Percentiles rank a stretch among this genome's conserved stretches.
Evolutionary conservation across 139 green algal genomes (phyloP).

Genomic region (Chlamydomonas asymmetrica): DNA sequence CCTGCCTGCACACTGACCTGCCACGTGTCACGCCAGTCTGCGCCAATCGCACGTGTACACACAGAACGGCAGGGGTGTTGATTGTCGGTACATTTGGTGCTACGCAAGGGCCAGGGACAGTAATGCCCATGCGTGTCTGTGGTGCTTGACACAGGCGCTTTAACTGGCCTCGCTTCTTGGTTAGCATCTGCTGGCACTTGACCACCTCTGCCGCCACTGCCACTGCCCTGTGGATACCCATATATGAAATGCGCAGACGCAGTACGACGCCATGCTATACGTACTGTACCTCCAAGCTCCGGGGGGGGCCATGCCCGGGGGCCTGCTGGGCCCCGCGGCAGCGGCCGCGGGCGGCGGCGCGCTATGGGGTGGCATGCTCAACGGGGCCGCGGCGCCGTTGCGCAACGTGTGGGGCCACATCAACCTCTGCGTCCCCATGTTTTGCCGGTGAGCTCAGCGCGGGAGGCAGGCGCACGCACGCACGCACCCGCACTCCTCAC

Average conservation of each 20-base stretch:
- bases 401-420: conserved; percentile 20
- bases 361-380: conserved; percentile 18
- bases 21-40: too few species aligned
- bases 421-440: conserved; percentile 36
- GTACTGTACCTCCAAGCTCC: conserved; percentile 13
- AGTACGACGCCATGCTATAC: conserved; percentile 41
- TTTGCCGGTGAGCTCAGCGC: not conserved
- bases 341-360: not conserved
- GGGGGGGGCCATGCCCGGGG: not conserved
- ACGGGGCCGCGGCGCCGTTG: conserved; percentile 26
- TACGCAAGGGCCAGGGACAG: too few species aligned
- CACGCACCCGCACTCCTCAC: not conserved
- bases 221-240: too few species aligned
- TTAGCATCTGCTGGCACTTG: too few species aligned
- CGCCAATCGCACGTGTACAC: too few species aligned
- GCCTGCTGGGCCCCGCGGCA: conserved; percentile 1
- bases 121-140: not conserved
- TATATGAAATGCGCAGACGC: not conserved
- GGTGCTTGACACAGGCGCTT: conserved; percentile 1
- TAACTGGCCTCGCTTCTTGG: too few species aligned
- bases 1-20: too few species aligned
- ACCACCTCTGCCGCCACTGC: too few species aligned
- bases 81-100: too few species aligned
- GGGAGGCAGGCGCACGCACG: not conserved
- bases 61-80: too few species aligned